Evolutionary conservation across 305 asterid species (phyloP).

Genomic region (Fraxinus greggii): DNA sequence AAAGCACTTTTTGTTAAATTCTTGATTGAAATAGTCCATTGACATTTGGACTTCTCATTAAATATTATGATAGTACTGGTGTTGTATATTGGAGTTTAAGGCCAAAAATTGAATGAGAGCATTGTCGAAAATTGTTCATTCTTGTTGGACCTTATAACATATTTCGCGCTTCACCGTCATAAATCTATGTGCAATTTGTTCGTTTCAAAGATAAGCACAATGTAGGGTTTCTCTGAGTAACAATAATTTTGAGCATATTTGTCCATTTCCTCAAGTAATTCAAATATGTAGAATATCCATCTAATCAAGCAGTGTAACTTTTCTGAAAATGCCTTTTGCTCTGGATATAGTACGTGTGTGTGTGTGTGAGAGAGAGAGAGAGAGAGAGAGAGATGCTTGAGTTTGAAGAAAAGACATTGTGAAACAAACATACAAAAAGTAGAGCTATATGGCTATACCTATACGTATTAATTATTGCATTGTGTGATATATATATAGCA

Average conservation of each 20-base stretch:
- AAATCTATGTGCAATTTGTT: neutral
- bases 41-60: neutral
- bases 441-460: neutral
- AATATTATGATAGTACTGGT: neutral
- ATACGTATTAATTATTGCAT: neutral
- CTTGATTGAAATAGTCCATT: neutral
- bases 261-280: neutral
- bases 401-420: constrained; percentile 32
- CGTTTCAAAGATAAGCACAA: neutral
- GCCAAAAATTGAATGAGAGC: neutral
- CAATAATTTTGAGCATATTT: neutral
- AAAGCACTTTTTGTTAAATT: neutral
- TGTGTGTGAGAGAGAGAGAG: neutral
- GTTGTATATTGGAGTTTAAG: no score
- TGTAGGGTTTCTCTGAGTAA: neutral
- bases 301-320: neutral
- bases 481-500: neutral
- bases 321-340: neutral
- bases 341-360: neutral
- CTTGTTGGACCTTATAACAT: no score
- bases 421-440: constrained; percentile 2
- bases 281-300: neutral
- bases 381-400: constrained; percentile 17
- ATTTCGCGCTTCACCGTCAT: no score
- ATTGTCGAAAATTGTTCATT: no score